A percentile compares a stretch with the other conserved stretches of the same genome.
These are phyloP conservation scores for Nitzschia sp. DNA, from an alignment of 108 stramenopile genomes.

Conservation along the genomic window DNA sequence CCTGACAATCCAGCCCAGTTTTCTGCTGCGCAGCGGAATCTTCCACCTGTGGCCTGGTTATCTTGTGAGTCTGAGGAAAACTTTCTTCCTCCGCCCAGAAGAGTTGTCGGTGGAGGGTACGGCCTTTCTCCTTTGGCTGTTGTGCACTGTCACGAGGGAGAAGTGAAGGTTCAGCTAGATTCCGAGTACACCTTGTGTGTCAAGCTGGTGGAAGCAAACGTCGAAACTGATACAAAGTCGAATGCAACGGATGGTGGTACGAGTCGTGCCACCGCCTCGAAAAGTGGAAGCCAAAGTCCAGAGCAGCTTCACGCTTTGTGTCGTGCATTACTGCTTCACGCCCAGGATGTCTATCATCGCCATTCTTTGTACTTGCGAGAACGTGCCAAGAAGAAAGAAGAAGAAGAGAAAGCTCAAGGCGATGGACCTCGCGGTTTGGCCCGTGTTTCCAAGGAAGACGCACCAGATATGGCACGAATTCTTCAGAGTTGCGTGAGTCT, in stretches of 20 bases:
- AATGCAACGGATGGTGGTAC: neutral
- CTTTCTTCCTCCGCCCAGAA: slow-evolving; percentile 71
- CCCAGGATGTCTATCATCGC: slow-evolving; percentile 78
- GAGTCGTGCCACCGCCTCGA: neutral
- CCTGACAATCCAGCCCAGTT: slow-evolving; percentile 21
- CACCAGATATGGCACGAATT: slow-evolving; percentile 54
- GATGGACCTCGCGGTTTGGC: slow-evolving; percentile 42
- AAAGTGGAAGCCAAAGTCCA: slow-evolving; percentile 74
- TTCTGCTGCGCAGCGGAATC: neutral
- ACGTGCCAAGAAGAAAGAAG: slow-evolving; percentile 29
- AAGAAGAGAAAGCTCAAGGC: slow-evolving; percentile 27
- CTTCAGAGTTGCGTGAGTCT: slow-evolving; percentile 68
- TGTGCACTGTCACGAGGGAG: slow-evolving; percentile 85
- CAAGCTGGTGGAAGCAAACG: slow-evolving; percentile 79
- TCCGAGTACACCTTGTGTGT: slow-evolving; percentile 77
- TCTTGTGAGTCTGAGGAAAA: slow-evolving; percentile 77
- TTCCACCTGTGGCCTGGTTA: slow-evolving; percentile 55
- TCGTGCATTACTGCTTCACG: slow-evolving; percentile 71
- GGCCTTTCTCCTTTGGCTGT: slow-evolving; percentile 54
- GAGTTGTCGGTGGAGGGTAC: slow-evolving; percentile 55
- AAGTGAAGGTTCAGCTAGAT: slow-evolving; percentile 86
- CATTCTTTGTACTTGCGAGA: slow-evolving; percentile 55
- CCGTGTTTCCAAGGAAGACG: slow-evolving; percentile 43
- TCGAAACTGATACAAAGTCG: slow-evolving; percentile 23
- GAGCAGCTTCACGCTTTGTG: slow-evolving; percentile 65